These are phyloP conservation scores for Phoenix dactylifera DNA, from an alignment of 176 grass and related monocot species.

Conservation along the genomic window DNA sequence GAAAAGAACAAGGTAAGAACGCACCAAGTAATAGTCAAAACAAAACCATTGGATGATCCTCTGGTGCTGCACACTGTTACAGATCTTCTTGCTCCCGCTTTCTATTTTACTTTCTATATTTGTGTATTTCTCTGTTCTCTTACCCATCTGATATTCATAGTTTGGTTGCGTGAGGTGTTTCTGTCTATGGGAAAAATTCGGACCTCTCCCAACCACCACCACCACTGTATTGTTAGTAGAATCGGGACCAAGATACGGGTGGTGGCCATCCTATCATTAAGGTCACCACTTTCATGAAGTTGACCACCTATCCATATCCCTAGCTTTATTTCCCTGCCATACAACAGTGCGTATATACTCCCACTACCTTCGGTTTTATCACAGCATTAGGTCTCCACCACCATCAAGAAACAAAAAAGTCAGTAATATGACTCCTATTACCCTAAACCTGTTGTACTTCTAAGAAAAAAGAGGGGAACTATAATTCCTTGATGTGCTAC, in stretches of 20 bases:
- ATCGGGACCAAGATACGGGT: slow-evolving; percentile 33
- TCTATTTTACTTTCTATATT: slow-evolving; percentile 25
- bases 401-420: no score
- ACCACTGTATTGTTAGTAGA: background rate
- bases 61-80: slow-evolving; percentile 31
- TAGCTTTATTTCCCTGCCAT: no score
- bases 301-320: no score
- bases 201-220: slow-evolving; percentile 23
- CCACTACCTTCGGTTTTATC: no score
- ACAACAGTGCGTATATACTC: no score
- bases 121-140: slow-evolving; percentile 9
- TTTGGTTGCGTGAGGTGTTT: slow-evolving; percentile 7
- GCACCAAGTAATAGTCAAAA: slow-evolving; percentile 25
- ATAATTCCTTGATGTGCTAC: no score
- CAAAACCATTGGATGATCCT: slow-evolving; percentile 23
- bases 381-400: no score
- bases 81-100: slow-evolving; percentile 31
- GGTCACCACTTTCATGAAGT: no score
- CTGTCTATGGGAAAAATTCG: slow-evolving; percentile 25
- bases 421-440: no score
- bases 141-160: background rate
- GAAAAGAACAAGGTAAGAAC: slow-evolving; percentile 30
- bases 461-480: no score
- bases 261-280: background rate
- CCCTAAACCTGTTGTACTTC: no score